Evolutionary conservation across 1,284 basidiomycete genomes (phyloP), one percentile per base, ranked within the genome.

Genomic region (Cutaneotrichosporon sp.): DNA sequence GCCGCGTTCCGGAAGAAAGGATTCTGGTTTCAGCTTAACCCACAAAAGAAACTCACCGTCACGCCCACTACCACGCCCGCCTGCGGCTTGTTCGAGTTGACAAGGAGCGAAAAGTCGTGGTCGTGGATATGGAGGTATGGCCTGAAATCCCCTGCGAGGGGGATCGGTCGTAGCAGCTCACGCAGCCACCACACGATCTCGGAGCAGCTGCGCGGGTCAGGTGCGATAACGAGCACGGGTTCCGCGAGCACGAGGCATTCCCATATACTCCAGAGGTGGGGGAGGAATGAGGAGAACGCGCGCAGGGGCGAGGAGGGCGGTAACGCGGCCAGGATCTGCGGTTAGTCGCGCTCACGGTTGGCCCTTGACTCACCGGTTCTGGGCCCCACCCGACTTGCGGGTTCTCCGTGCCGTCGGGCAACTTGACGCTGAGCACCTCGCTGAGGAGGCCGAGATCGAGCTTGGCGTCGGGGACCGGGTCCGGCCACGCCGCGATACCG

Each of bases 121-220:
- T 97, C 94, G 69, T 97, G 93, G 56, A 97, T 92, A 16, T 92
- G 96, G 62, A 97, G 88, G 71, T 94, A 97, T 0, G 93, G 94
- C 8, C 93, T 80, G 63, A 90, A 84, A 68, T 97, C 93, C 3
- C 84, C 84, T 0, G 86, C 84, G 17, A 89, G 79, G 0, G 90
- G 90, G 25, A 97, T 84, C 86, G 94, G 94, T 26, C 89, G 82
- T 10, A 97, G 71, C 3, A 97, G 76, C 68, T 96, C 91, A 25
- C 88, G 80, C 37, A 97, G 74, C 90, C 91, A 90, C 89, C 90
- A 88, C 17, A 94, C 78, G 32, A 87, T 84, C 65, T 92, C 84
- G 1, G 72, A 75, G 46, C 88, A 90, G 60, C 84, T 81, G 16
- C 83, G 79, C 0, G 90, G 88, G 10, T 91, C 90, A 0, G 82